Conservation (phyloP, 2,329 filamentous ascomycete species). For the Colletotrichum paranaense region DNA sequence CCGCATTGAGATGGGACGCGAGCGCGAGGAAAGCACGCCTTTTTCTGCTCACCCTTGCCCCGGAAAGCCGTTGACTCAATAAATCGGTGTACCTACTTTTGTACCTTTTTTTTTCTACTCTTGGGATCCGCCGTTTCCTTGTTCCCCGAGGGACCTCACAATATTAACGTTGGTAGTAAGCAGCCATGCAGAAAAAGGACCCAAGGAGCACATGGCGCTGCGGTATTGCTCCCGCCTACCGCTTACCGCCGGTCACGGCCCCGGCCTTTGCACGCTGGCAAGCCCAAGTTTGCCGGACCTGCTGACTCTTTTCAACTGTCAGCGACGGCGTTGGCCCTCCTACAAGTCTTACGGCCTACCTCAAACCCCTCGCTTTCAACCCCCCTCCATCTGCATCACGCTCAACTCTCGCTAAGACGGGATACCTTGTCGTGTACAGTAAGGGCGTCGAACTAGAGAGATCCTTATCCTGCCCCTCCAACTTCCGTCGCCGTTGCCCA, state of each 20-base stretch:
- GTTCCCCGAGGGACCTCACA: not conserved
- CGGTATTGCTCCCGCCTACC: conserved; percentile 3
- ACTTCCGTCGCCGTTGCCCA: not conserved
- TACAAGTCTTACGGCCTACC: not conserved
- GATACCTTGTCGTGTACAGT: not conserved
- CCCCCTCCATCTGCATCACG: not conserved
- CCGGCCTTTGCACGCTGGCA: conserved; percentile 2
- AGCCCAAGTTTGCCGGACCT: not conserved
- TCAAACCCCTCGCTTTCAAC: not conserved
- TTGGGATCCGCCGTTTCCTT: not conserved
- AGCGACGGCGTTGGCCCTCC: not conserved
- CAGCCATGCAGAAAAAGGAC: not conserved
- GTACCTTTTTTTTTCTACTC: not conserved
- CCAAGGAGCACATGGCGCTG: not conserved
- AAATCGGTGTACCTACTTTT: not conserved
- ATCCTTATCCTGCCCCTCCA: not conserved
- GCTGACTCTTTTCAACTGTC: conserved; percentile 10
- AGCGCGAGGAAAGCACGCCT: not conserved
- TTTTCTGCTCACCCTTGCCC: not conserved
- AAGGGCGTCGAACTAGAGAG: not conserved
- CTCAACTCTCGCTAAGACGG: not conserved
- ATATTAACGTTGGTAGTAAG: no score
- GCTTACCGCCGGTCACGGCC: conserved; percentile 13
- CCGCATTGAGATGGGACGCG: conserved; percentile 4
- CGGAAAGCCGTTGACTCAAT: not conserved